Base-by-base conservation (phyloP, 345 rosid species). In the Syzygium aqueum region DNA sequence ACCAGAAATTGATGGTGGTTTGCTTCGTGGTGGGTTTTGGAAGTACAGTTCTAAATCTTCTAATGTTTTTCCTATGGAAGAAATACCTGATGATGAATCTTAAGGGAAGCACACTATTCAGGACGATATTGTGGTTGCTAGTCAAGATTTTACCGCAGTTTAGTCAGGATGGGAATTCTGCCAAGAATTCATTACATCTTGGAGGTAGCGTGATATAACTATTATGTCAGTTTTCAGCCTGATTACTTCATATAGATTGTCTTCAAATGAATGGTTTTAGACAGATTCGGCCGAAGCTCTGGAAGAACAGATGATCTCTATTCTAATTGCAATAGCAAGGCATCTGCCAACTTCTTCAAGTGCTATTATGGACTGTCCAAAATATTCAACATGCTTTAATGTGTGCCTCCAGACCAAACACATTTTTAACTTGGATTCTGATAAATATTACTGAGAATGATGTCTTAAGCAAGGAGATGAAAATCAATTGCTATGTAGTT, bases 21-120 rank as follows among this genome's bases (percentile, higher is more conserved):
- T 96, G 87, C 96, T 96, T 78, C 94, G 82, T 84, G 97, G 97
- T 91, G 96, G 98, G 85, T 96, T 91, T 90, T 96, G 98, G 99
- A 97, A 97, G 92, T 96, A 97, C 91, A 95, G 92, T 88, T 95
- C 97, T n/a, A 97, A 97, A 92, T 93, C 95, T 87, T 94, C 97
- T 88, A 97, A 94, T 85, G 89, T 97, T 85, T 89, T 93, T 87
- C 89, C 90, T 87, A 89, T 87, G 78, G 89, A 91, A 53, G 93
- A 93, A 86, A 84, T 82, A 78, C 21, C 89, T 86, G 93, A 90
- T 92, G 95, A 94, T 37, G 97, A 91, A 85, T 88, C 90, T 73
- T 94, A 93, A 91, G 96, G 90, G 85, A 89, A 90, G 51, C 94
- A 88, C 63, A 96, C 99, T 84, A 95, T 97, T 89, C 95, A 92